Percentiles rank a stretch among this genome's conserved stretches.
Conservation (phyloP, 75 land plant genomes). For the Larix kaempferi region DNA sequence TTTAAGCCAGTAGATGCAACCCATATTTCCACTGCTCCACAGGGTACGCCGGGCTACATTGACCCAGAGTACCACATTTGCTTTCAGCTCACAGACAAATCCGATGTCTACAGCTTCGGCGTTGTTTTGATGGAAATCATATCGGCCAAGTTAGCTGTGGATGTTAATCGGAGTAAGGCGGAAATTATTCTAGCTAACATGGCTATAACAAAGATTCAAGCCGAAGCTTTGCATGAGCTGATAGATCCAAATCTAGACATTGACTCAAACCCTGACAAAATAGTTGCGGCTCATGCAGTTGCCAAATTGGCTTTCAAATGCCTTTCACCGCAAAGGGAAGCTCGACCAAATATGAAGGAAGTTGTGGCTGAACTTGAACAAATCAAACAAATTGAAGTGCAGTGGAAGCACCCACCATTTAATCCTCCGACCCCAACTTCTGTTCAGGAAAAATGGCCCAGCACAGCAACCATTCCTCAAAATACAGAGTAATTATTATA, state of each 20-base stretch:
- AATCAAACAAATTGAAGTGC: no score
- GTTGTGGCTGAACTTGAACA: slow-evolving; percentile 6
- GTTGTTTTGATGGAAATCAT: slow-evolving; percentile 39
- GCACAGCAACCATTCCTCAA: no score
- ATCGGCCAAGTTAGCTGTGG: slow-evolving; percentile 8
- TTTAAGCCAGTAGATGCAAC: slow-evolving; percentile 10
- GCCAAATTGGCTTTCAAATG: slow-evolving; percentile 28
- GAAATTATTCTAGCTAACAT: slow-evolving; percentile 25
- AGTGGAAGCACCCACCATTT: no score
- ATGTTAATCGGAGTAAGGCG: slow-evolving; percentile 14
- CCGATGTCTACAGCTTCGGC: slow-evolving; percentile 51
- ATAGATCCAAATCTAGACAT: slow-evolving; percentile 24
- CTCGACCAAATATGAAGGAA: slow-evolving; percentile 31
- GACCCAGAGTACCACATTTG: slow-evolving; percentile 38
- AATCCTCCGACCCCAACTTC: no score
- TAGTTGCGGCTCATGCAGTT: slow-evolving; percentile 18
- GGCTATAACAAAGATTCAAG: slow-evolving; percentile 19
- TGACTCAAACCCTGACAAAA: neutral
- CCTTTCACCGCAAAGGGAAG: slow-evolving; percentile 26
- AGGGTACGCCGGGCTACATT: slow-evolving; percentile 44
- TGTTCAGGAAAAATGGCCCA: no score
- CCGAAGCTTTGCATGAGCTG: slow-evolving; percentile 19
- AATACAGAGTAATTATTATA: no score
- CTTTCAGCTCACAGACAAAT: slow-evolving; percentile 35
- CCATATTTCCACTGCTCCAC: slow-evolving; percentile 29